Evolutionary conservation across 2,329 filamentous ascomycete genomes (phyloP).

Genomic region (Fonsecaea erecta): DNA sequence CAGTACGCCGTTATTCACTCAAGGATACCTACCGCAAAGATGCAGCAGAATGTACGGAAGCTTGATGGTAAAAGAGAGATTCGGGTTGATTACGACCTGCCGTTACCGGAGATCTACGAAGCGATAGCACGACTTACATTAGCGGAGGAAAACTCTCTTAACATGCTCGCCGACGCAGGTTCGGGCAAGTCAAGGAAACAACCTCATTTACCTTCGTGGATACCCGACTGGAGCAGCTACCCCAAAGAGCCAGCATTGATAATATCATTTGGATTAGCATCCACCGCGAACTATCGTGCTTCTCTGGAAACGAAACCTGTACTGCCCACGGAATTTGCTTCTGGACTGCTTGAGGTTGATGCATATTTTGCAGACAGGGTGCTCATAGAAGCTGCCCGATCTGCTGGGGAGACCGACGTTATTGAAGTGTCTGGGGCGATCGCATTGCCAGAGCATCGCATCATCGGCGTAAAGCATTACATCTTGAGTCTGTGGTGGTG

Average conservation of each 20-base stretch:
- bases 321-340: not conserved
- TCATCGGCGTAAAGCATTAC: not conserved
- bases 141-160: not conserved
- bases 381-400: not conserved
- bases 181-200: not conserved
- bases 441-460: not conserved
- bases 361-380: not conserved
- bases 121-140: not conserved
- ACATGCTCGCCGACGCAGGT: not conserved
- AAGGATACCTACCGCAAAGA: not conserved
- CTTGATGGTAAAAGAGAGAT: not conserved
- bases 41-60: not conserved
- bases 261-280: not conserved
- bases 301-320: not conserved
- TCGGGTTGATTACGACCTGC: not conserved
- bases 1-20: not conserved
- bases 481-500: constrained; percentile 1
- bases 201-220: not conserved
- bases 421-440: not conserved
- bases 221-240: not conserved
- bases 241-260: not conserved
- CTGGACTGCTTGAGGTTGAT: not conserved
- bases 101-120: not conserved
- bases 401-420: not conserved
- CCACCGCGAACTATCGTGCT: not conserved